Conservation (phyloP, 768 basidiomycete species). For the Mycena chlorophos region DNA sequence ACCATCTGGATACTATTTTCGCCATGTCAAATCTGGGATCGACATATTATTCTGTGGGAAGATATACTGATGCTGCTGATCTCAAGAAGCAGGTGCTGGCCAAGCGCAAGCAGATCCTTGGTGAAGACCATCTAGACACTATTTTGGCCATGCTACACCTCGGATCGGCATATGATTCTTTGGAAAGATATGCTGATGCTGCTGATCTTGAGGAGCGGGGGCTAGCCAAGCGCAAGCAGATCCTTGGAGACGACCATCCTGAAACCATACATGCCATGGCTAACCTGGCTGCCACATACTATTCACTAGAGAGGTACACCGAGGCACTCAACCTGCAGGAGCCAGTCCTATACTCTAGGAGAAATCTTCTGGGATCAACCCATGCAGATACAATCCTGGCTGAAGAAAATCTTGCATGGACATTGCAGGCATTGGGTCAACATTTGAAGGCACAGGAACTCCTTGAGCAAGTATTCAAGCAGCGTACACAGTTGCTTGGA, state of each 20-base stretch:
- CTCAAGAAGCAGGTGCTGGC: neutral
- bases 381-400: neutral
- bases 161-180: too few species aligned
- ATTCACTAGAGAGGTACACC: neutral
- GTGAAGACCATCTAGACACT: too few species aligned
- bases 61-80: neutral
- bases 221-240: too few species aligned
- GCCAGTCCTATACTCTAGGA: neutral
- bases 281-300: neutral
- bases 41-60: neutral
- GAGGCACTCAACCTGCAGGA: neutral
- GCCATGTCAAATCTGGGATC: neutral
- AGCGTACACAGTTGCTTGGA: neutral
- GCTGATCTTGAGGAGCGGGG: too few species aligned
- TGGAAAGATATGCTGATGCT: too few species aligned
- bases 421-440: neutral
- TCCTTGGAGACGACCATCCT: too few species aligned
- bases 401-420: neutral
- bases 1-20: constrained; percentile 3
- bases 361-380: neutral
- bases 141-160: too few species aligned
- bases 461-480: neutral
- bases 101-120: too few species aligned
- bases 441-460: neutral
- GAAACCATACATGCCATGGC: neutral